Base-by-base conservation (phyloP, 305 asterid species). In the Fraxinus greggii region DNA sequence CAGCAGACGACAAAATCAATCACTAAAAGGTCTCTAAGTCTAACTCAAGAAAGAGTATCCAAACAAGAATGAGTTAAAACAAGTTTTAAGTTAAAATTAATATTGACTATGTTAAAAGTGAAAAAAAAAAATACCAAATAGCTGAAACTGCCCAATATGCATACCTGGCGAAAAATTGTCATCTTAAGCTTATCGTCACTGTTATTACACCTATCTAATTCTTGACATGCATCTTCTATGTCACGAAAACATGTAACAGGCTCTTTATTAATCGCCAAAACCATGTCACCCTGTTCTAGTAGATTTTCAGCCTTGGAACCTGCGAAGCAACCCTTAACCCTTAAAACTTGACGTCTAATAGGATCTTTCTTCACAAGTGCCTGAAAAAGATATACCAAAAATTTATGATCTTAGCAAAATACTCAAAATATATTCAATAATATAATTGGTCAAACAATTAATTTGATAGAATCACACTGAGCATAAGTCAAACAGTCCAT, bases 241-340 rank as follows among this genome's bases (percentile, higher is more conserved):
- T 92, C 98, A 79, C 84, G 90, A 78, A 92, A 94, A 84, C 98
- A 94, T 79, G 99, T 96, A 33, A 96, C 97, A 42, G 99, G 98
- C 83, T 91, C 90, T 91, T 90, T 91, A 82, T 93, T 91, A 85
- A 96, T 93, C 48, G 98, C 99, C 88, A 94, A 87, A 84, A 96
- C 92, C 98, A 94, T 96, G 89, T 96, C 99, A 56, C 98, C 97
- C 83, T 96, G 98, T 78, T 94, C 98, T 48, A 94, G 86, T 79
- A 93, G 79, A 87, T 88, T 93, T 85, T 90, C 97, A 83, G 98
- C 97, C 82, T 86, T 89, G 63, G 99, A 97, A 59, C 99, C 96
- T 38, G 98, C 97, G 82, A 94, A 89, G 89, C 99, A 94, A 82
- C 99, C 98, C 89, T 94, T 97, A 72, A 94, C 98, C 83, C 96